Conservation (phyloP, 1,284 basidiomycete species). For the Malassezia pachydermatis region DNA sequence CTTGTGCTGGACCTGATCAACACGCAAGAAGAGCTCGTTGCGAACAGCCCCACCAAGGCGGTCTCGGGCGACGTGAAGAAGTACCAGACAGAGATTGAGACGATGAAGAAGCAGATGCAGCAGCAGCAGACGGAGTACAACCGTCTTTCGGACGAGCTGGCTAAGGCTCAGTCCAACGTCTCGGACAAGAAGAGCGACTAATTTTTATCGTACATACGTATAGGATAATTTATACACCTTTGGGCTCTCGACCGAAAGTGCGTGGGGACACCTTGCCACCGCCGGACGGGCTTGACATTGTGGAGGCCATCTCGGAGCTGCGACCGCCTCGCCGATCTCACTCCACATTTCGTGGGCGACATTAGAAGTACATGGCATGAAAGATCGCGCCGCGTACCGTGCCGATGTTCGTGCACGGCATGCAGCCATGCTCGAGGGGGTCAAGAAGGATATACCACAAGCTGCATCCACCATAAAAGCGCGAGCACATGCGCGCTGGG, state of each 20-base stretch:
- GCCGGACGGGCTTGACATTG: no score
- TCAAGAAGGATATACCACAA: no score
- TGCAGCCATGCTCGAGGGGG: not conserved
- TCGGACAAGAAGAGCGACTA: slow-evolving; percentile 31
- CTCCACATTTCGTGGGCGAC: not conserved
- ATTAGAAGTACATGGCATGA: no score
- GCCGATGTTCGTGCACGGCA: not conserved
- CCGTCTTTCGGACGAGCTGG: slow-evolving; percentile 43
- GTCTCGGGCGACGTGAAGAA: slow-evolving; percentile 19
- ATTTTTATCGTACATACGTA: no score
- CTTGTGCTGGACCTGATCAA: slow-evolving; percentile 83
- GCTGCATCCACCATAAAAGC: not conserved
- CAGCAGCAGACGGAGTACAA: slow-evolving; percentile 47
- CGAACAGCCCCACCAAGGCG: slow-evolving; percentile 23
- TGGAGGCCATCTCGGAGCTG: no score
- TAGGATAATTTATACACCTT: no score
- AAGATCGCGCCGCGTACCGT: not conserved
- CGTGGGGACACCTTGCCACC: no score
- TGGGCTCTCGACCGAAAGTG: no score
- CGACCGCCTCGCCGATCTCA: not conserved
- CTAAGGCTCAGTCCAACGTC: slow-evolving; percentile 51
- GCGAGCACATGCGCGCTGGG: slow-evolving; percentile 5
- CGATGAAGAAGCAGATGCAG: slow-evolving; percentile 44
- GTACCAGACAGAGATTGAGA: slow-evolving; percentile 30
- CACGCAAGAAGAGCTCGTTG: slow-evolving; percentile 68